A percentile compares a stretch with the other conserved stretches of the same genome.
Evolutionary conservation across 768 basidiomycete species (phyloP).

Genomic region (Tylopilus subfusipes): DNA sequence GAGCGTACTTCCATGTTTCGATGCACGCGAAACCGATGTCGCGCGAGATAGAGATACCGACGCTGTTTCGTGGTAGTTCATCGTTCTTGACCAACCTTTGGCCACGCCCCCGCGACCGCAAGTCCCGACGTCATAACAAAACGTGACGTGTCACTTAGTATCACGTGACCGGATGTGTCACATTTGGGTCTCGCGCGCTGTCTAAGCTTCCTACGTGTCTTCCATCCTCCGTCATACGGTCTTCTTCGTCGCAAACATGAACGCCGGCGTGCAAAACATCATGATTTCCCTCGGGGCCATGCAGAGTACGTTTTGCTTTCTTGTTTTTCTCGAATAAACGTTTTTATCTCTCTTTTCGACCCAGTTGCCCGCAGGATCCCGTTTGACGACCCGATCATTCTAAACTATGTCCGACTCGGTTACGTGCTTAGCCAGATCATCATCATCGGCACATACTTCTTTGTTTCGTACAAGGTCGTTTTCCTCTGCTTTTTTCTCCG

Average conservation of each 20-base stretch:
- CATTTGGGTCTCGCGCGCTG: neutral
- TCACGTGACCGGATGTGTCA: constrained; percentile 14
- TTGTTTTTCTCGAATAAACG: neutral
- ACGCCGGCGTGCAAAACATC: constrained; percentile 74
- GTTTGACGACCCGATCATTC: constrained; percentile 81
- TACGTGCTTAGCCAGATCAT: constrained; percentile 75
- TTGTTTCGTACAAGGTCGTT: constrained; percentile 62
- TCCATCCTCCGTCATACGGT: constrained; percentile 14
- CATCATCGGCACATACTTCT: constrained; percentile 77
- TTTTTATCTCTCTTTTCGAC: constrained; percentile 1
- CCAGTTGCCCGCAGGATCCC: constrained; percentile 88
- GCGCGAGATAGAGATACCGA: constrained; percentile 69
- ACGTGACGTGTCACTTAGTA: constrained; percentile 14
- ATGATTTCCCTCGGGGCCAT: constrained; percentile 89
- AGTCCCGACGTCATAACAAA: constrained; percentile 24
- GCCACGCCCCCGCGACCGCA: neutral
- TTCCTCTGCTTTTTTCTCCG: neutral
- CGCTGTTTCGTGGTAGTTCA: constrained; percentile 42
- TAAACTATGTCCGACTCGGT: constrained; percentile 78
- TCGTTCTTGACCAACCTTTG: constrained; percentile 6
- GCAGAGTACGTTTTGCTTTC: constrained; percentile 56
- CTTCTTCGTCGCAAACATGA: constrained; percentile 47
- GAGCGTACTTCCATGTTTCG: constrained; percentile 63
- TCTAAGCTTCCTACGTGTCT: neutral
- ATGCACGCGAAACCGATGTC: constrained; percentile 65